Evolutionary conservation across 768 basidiomycete genomes (phyloP).

Genomic region (Leccinellum luteum): DNA sequence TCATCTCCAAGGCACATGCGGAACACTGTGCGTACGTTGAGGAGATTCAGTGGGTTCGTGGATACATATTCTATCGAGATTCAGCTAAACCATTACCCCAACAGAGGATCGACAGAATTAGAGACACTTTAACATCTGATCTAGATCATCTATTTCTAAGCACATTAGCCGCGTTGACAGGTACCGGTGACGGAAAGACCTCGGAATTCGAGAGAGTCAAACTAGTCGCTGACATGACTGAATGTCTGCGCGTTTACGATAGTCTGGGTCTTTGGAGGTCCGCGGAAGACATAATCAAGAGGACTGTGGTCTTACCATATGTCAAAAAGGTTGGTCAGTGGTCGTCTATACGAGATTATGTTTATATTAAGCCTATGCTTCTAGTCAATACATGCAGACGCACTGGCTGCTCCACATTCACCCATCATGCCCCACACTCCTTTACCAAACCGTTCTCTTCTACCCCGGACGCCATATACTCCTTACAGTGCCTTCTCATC

Average conservation of each 20-base stretch:
- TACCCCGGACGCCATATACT: conserved; percentile 55
- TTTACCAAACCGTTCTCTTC: conserved; percentile 40
- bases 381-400: conserved; percentile 74
- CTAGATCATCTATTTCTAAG: conserved; percentile 78
- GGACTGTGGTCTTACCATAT: conserved; percentile 70
- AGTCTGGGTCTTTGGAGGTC: conserved; percentile 77
- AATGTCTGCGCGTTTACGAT: conserved; percentile 81
- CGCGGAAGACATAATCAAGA: conserved; percentile 83
- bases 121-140: conserved; percentile 80
- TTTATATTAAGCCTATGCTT: conserved; percentile 1
- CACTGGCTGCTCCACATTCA: conserved; percentile 65
- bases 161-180: conserved; percentile 51
- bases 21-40: conserved; percentile 80
- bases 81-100: conserved; percentile 8
- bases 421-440: conserved; percentile 79
- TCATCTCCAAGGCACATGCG: conserved; percentile 73
- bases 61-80: conserved; percentile 13
- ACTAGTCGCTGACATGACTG: conserved; percentile 62
- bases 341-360: background rate
- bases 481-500: conserved; percentile 47
- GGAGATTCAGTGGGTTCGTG: conserved; percentile 80
- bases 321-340: conserved; percentile 70
- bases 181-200: conserved; percentile 47
- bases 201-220: conserved; percentile 65
- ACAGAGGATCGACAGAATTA: conserved; percentile 82